These are phyloP conservation scores for Tricholoma bakamatsutake DNA, from an alignment of 768 basidiomycete genomes.

Conservation along the genomic window DNA sequence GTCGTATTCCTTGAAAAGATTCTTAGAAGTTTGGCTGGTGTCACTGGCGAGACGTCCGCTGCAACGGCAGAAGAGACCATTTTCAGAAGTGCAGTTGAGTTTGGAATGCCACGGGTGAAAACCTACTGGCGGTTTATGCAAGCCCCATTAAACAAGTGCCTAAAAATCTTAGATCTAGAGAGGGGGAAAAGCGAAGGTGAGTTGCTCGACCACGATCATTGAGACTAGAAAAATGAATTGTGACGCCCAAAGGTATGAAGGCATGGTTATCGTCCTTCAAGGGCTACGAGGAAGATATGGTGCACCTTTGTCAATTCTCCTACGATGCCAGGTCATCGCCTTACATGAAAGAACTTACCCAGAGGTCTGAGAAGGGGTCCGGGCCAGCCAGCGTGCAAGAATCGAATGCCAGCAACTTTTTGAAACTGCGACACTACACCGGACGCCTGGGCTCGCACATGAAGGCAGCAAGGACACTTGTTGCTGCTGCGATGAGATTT, in stretches of 20 bases:
- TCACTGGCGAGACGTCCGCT: neutral
- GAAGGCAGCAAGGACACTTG: neutral
- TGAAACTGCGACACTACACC: neutral
- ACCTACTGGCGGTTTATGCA: neutral
- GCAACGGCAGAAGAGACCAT: neutral
- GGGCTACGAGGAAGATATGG: neutral
- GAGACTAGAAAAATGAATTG: neutral
- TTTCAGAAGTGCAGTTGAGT: neutral
- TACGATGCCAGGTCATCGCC: neutral
- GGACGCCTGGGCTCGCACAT: neutral
- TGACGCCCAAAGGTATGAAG: neutral
- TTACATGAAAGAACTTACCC: neutral
- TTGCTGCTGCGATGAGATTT: neutral
- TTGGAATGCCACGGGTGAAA: neutral
- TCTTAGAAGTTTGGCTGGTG: neutral
- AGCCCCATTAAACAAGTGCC: neutral
- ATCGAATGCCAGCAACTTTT: neutral
- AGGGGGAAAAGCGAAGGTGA: neutral
- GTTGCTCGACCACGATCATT: neutral
- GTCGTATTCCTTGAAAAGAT: neutral
- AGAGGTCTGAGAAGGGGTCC: neutral
- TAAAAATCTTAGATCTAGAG: neutral
- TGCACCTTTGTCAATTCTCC: neutral
- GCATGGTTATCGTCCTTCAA: neutral
- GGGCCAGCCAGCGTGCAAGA: neutral